These are phyloP conservation scores for Tubosaeta sp. DNA, from an alignment of 768 basidiomycete species.

Conservation along the genomic window DNA sequence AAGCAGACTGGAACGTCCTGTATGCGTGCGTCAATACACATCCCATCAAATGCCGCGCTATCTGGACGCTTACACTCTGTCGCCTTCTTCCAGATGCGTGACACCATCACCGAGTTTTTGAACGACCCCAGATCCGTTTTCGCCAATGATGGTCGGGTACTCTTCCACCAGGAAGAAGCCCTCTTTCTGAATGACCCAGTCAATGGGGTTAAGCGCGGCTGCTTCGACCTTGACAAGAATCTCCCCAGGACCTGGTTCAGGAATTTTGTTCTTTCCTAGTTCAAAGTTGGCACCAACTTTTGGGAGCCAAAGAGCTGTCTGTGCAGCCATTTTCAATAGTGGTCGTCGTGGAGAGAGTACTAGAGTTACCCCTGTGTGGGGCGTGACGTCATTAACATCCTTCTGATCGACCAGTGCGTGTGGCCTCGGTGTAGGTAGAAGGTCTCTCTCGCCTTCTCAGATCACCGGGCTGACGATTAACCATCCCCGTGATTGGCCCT, in stretches of 20 bases:
- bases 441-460: no score
- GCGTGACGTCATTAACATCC: neutral
- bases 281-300: slow-evolving; percentile 10
- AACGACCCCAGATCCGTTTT: slow-evolving; percentile 35
- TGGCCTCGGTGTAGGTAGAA: no score
- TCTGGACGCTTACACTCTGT: slow-evolving; percentile 30
- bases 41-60: neutral
- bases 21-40: neutral
- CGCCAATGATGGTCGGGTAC: slow-evolving; percentile 36
- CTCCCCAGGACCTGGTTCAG: slow-evolving; percentile 37
- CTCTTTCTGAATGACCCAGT: slow-evolving; percentile 19
- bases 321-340: slow-evolving; percentile 6
- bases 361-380: neutral
- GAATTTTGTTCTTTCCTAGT: slow-evolving; percentile 18
- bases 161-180: slow-evolving; percentile 21
- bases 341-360: neutral
- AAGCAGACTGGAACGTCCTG: slow-evolving; percentile 6
- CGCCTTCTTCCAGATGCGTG: slow-evolving; percentile 29
- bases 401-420: no score
- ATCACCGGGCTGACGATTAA: no score
- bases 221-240: slow-evolving; percentile 40
- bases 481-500: no score
- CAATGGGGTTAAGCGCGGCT: slow-evolving; percentile 43
- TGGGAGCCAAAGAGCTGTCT: slow-evolving; percentile 17
- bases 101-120: slow-evolving; percentile 36